These are phyloP conservation scores for Boletus tylopilopsis DNA, from an alignment of 768 basidiomycete species.

Conservation along the genomic window DNA sequence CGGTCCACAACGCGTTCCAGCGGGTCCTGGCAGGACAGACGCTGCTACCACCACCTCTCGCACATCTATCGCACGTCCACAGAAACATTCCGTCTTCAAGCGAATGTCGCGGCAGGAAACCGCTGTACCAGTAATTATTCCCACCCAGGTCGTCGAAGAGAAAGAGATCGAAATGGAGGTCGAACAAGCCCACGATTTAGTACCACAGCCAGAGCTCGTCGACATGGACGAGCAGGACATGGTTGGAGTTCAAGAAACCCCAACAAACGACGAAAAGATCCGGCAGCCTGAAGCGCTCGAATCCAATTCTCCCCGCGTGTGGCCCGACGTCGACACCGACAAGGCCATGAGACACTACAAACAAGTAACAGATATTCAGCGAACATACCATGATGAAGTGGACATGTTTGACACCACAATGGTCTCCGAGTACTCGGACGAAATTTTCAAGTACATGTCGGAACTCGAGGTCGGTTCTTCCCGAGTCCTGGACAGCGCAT, in stretches of 20 bases:
- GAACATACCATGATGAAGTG: constrained; percentile 62
- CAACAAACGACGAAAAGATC: constrained; percentile 46
- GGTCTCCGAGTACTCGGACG: constrained; percentile 98
- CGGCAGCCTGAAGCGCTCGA: constrained; percentile 35
- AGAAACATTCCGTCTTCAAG: constrained; percentile 35
- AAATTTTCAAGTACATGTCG: constrained; percentile 96
- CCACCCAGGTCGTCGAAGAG: constrained; percentile 38
- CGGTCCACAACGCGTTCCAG: constrained; percentile 65
- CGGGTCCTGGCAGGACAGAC: constrained; percentile 54
- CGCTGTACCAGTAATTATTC: constrained; percentile 41
- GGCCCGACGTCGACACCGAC: constrained; percentile 73
- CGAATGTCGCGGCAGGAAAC: constrained; percentile 41
- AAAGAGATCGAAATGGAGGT: constrained; percentile 64
- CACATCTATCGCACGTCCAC: constrained; percentile 23
- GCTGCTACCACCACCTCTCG: constrained; percentile 40
- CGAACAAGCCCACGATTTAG: constrained; percentile 35
- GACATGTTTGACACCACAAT: constrained; percentile 79
- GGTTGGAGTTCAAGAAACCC: constrained; percentile 44
- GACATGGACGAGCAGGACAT: constrained; percentile 59
- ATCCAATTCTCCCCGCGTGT: constrained; percentile 48
- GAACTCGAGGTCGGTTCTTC: constrained; percentile 73
- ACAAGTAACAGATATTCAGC: constrained; percentile 64
- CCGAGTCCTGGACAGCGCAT: neutral
- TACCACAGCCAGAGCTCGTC: constrained; percentile 40
- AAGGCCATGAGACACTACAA: constrained; percentile 53